Percentiles rank a stretch among this genome's conserved stretches.
These are phyloP conservation scores for Russula brevipes DNA, from an alignment of 768 basidiomycete species.

Conservation along the genomic window DNA sequence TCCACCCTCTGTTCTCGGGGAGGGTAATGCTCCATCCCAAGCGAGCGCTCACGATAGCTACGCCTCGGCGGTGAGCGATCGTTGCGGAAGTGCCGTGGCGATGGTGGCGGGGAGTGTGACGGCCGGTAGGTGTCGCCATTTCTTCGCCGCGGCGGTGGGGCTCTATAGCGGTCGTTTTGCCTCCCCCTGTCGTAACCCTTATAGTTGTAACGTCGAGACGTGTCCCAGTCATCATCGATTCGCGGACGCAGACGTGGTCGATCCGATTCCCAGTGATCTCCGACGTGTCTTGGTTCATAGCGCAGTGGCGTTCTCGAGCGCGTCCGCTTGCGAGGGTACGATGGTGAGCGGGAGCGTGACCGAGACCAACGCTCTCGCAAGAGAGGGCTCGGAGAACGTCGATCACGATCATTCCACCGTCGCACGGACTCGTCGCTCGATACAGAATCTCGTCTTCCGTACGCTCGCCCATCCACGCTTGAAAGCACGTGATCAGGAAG, in stretches of 20 bases:
- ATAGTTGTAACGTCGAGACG: neutral
- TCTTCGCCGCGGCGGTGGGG: conserved; percentile 1
- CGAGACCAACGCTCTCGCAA: neutral
- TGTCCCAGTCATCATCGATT: neutral
- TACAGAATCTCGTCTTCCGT: conserved; percentile 2
- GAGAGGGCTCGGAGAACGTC: neutral
- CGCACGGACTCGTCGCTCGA: conserved; percentile 4
- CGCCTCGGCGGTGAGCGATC: conserved; percentile 2
- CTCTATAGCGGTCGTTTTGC: neutral
- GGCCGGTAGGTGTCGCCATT: neutral
- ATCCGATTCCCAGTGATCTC: neutral
- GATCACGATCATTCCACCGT: conserved; percentile 4
- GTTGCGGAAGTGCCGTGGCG: conserved; percentile 1
- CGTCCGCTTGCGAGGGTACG: conserved; percentile 8
- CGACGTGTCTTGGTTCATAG: neutral
- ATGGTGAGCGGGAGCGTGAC: conserved; percentile 5
- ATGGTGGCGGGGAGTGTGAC: conserved; percentile 3
- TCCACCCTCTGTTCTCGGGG: neutral
- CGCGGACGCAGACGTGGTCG: neutral
- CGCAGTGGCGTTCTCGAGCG: conserved; percentile 9
- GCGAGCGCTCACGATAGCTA: neutral
- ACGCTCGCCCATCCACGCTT: neutral
- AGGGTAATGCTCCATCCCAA: neutral
- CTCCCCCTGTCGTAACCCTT: neutral
- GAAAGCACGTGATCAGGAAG: neutral